Base-by-base conservation (phyloP, 2,329 filamentous ascomycete species). In the Epichloe sibirici region DNA sequence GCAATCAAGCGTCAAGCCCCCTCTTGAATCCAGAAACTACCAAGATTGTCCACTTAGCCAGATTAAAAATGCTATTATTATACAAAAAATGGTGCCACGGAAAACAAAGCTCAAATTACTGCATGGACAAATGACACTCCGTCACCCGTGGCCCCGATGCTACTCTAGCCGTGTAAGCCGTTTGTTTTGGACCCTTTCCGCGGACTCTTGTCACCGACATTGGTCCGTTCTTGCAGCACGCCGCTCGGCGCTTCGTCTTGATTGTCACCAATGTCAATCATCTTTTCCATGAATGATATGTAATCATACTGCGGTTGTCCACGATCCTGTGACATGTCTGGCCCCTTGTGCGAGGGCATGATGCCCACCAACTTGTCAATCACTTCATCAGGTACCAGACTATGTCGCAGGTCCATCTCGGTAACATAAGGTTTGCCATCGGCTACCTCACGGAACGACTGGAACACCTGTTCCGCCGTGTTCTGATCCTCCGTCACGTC, bases 351-450 rank as follows among this genome's bases (percentile, higher is more conserved):
- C 50, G 73, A 65, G 0, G 93, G 93, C 78, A 98, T 95, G 49
- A 88, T 88, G 62, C 87, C 79, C 50, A 93, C 77, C 47, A 98
- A 77, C 68, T 95, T 88, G 57, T 96, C 90, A 63, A 98, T 96
- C 57, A 98, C 86, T 65, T 97, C 91, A 65, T 98, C 93, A 0
- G 93, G 93, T 39, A 98, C 94, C 40, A 98, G 79, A 43, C 86
- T 93, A 69, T 98, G 93, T 55, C 91, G 82, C 53, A 98, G 79
- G 67, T 98, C 93, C 74, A 98, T 86, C 71, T 98, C 93, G 5
- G 93, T 98, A 42, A 98, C 93, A 67, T 98, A 98, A 11, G 91
- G 90, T 76, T 98, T 98, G 59, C 93, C 93, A 72, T 98, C 93
- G 17, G 93, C 93, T 45, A 98, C 93, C 70, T 98, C 93, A 53